These are phyloP conservation scores for Brettanomyces nanus DNA, from an alignment of 805 yeast species.

Conservation along the genomic window DNA sequence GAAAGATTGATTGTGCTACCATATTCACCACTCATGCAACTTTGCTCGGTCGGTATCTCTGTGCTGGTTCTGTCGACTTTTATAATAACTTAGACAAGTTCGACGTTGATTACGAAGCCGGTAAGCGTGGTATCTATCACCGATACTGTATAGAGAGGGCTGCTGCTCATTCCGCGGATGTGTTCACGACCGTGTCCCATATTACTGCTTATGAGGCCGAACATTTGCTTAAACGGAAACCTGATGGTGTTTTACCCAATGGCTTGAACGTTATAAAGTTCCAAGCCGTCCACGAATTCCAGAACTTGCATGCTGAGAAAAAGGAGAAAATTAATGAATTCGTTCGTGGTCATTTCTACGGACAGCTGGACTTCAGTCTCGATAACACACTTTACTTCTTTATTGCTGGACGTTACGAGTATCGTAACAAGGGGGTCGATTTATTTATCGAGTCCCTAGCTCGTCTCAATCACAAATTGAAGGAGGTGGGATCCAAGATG, in stretches of 20 bases:
- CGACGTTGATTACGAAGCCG: slow-evolving; percentile 97
- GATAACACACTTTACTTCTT: slow-evolving; percentile 92
- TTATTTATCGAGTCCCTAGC: slow-evolving; percentile 90
- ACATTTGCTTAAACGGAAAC: slow-evolving; percentile 87
- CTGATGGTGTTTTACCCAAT: slow-evolving; percentile 96
- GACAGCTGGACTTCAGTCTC: slow-evolving; percentile 88
- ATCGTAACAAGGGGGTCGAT: slow-evolving; percentile 93
- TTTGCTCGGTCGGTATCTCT: slow-evolving; percentile 83
- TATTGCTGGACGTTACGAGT: slow-evolving; percentile 96
- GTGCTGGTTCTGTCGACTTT: slow-evolving; percentile 95
- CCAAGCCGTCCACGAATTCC: slow-evolving; percentile 97
- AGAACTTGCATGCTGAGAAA: slow-evolving; percentile 85
- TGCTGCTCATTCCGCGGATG: slow-evolving; percentile 93
- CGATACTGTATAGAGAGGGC: slow-evolving; percentile 95
- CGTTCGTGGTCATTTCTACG: slow-evolving; percentile 94
- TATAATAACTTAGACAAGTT: slow-evolving; percentile 81
- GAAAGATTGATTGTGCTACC: slow-evolving; percentile 89
- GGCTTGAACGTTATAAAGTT: slow-evolving; percentile 94
- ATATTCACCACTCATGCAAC: slow-evolving; percentile 98
- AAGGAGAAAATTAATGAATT: slow-evolving; percentile 92
- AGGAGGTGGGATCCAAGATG: slow-evolving; percentile 72
- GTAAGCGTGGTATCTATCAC: slow-evolving; percentile 94
- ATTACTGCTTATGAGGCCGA: slow-evolving; percentile 96
- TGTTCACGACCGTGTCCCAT: slow-evolving; percentile 93
- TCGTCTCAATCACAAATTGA: slow-evolving; percentile 79